These are phyloP conservation scores for Phytophthora rubi DNA, from an alignment of 352 stramenopile species.

Conservation along the genomic window DNA sequence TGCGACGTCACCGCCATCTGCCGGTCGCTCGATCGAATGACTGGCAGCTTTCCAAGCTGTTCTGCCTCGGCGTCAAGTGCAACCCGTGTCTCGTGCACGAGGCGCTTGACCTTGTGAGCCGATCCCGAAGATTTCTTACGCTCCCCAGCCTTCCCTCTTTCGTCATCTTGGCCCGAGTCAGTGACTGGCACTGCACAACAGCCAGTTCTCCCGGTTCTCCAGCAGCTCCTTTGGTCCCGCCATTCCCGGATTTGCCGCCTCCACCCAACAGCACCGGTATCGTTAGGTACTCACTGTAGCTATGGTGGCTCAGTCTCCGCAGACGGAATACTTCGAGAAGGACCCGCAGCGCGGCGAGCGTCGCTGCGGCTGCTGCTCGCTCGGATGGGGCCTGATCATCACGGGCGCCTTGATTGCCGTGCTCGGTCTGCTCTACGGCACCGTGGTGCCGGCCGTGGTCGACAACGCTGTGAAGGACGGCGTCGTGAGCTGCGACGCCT, in stretches of 20 bases:
- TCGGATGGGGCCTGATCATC: slow-evolving; percentile 47
- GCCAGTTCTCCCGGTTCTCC: slow-evolving; percentile 19
- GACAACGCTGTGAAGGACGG: slow-evolving; percentile 51
- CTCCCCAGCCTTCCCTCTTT: slow-evolving; percentile 3
- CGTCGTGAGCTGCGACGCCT: slow-evolving; percentile 49
- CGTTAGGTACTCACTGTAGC: background rate
- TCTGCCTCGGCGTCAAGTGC: slow-evolving; percentile 9
- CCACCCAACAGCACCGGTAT: background rate
- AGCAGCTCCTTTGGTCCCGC: background rate
- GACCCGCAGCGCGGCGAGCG: slow-evolving; percentile 5
- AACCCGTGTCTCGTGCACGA: slow-evolving; percentile 21
- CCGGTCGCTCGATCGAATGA: slow-evolving; percentile 11
- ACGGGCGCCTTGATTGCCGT: slow-evolving; percentile 44
- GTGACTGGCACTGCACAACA: slow-evolving; percentile 11
- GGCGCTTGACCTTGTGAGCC: slow-evolving; percentile 14
- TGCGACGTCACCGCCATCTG: slow-evolving; percentile 16
- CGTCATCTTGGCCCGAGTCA: slow-evolving; percentile 12
- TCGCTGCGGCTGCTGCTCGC: slow-evolving; percentile 42
- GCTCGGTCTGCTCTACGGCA: slow-evolving; percentile 54
- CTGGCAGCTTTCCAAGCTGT: background rate
- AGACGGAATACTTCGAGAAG: slow-evolving; percentile 35
- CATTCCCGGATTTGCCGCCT: slow-evolving; percentile 35
- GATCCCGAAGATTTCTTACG: slow-evolving; percentile 29
- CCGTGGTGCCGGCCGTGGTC: slow-evolving; percentile 48
- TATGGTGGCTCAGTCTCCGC: slow-evolving; percentile 31